These are phyloP conservation scores for Globisporangium apiculatum DNA, from an alignment of 352 stramenopile genomes.

Conservation along the genomic window DNA sequence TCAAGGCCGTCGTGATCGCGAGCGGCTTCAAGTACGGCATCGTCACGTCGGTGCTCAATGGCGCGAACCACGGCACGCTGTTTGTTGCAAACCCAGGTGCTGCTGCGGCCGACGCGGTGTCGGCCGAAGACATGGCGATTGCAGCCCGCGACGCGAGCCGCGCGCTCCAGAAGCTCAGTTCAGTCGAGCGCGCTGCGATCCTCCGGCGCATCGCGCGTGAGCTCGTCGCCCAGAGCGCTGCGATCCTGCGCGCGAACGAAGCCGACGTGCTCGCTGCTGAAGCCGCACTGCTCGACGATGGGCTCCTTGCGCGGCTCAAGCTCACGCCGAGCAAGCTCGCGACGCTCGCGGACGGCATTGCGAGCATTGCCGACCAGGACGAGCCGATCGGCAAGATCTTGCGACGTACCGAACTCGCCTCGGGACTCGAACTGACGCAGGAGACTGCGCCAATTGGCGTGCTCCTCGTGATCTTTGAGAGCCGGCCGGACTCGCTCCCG, in stretches of 20 bases:
- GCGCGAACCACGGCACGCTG: constrained; percentile 72
- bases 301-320: constrained; percentile 65
- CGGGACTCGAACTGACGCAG: constrained; percentile 90
- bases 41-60: constrained; percentile 86
- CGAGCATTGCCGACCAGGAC: constrained; percentile 84
- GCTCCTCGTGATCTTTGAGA: constrained; percentile 98
- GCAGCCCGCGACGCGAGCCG: constrained; percentile 78
- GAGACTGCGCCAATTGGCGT: constrained; percentile 96
- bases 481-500: constrained; percentile 91
- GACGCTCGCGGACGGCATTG: constrained; percentile 93
- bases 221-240: constrained; percentile 73
- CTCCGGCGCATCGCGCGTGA: constrained; percentile 85
- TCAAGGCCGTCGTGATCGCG: constrained; percentile 91
- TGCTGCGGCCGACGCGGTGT: constrained; percentile 26
- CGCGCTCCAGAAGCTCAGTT: constrained; percentile 84
- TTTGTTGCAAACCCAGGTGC: constrained; percentile 71
- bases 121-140: constrained; percentile 75
- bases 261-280: constrained; percentile 88
- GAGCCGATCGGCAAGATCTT: constrained; percentile 71
- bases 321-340: constrained; percentile 92
- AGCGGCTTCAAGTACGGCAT: constrained; percentile 91
- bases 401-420: constrained; percentile 85
- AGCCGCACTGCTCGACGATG: constrained; percentile 50
- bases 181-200: constrained; percentile 82
- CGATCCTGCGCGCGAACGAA: constrained; percentile 90